Conservation (phyloP, 106 monocot genomes). For the Phalaenopsis aphrodite region DNA sequence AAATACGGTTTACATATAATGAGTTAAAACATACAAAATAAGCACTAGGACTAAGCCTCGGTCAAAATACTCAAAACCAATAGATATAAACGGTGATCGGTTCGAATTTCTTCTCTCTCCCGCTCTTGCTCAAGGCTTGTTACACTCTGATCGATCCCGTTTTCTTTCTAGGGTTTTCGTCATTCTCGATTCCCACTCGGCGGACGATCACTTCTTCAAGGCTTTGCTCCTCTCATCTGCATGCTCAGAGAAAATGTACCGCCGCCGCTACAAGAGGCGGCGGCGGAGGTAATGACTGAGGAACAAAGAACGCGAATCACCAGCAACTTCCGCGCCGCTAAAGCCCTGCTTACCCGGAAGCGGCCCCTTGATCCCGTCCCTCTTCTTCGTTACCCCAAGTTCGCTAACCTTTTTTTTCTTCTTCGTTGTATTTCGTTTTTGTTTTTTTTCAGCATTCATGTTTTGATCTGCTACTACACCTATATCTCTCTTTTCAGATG, state of each 20-base stretch:
- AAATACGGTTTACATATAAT: too few relatives aligned
- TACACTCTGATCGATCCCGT: too few relatives aligned
- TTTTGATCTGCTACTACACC: not conserved
- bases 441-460: not conserved
- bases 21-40: too few relatives aligned
- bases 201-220: not conserved
- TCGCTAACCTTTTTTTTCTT: not conserved
- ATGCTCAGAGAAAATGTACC: conserved; percentile 14
- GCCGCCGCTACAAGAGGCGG: not conserved
- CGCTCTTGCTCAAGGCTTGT: too few relatives aligned
- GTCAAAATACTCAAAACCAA: too few relatives aligned
- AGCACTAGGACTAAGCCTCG: too few relatives aligned
- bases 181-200: not conserved
- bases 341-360: conserved; percentile 34
- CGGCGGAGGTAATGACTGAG: conserved; percentile 6
- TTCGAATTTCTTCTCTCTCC: too few relatives aligned
- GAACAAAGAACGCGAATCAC: conserved; percentile 29
- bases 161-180: too few relatives aligned
- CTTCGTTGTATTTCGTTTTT: not conserved
- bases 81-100: too few relatives aligned
- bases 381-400: conserved; percentile 22
- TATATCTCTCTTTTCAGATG: conserved; percentile 5
- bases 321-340: conserved; percentile 32
- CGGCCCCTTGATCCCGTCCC: conserved; percentile 19
- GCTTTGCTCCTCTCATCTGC: not conserved